These are phyloP conservation scores for Lizonia empirigonia DNA, from an alignment of 2,329 filamentous ascomycete species.

Conservation along the genomic window DNA sequence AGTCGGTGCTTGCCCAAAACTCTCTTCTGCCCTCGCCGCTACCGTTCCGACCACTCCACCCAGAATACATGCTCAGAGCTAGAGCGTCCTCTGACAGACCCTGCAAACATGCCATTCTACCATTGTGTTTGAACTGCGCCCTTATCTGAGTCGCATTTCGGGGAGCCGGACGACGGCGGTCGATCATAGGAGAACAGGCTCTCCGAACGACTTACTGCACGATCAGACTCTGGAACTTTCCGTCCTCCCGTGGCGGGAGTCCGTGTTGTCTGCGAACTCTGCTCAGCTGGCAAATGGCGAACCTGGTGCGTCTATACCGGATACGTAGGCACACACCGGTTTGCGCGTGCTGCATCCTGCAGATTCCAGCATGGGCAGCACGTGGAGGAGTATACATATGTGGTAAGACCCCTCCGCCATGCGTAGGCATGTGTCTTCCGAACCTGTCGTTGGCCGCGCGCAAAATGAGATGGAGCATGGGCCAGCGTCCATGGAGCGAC, in stretches of 20 bases:
- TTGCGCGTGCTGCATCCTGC: slow-evolving; percentile 17
- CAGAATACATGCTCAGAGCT: slow-evolving; percentile 1
- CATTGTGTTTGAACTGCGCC: slow-evolving; percentile 8
- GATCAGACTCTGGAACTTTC: slow-evolving; percentile 2
- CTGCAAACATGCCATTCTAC: not conserved
- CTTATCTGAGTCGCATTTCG: slow-evolving; percentile 2
- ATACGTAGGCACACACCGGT: not conserved
- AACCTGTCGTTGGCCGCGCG: slow-evolving; percentile 20
- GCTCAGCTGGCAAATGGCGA: slow-evolving; percentile 1
- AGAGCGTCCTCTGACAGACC: not conserved
- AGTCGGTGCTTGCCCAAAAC: slow-evolving; percentile 10
- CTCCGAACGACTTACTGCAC: slow-evolving; percentile 5
- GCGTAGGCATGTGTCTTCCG: slow-evolving; percentile 14
- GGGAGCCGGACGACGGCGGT: slow-evolving; percentile 10
- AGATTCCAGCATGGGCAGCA: slow-evolving; percentile 20
- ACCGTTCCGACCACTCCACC: slow-evolving; percentile 11
- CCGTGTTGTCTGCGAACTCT: slow-evolving; percentile 13
- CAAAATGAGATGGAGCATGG: slow-evolving; percentile 26
- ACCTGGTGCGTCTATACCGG: slow-evolving; percentile 1
- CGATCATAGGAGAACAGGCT: slow-evolving; percentile 17
- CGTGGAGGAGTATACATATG: slow-evolving; percentile 20
- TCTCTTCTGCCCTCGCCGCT: slow-evolving; percentile 9
- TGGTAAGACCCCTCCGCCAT: slow-evolving; percentile 19
- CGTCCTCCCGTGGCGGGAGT: slow-evolving; percentile 19
- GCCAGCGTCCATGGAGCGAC: slow-evolving; percentile 25